These are phyloP conservation scores for Liquidambar formosana DNA, from an alignment of 164 flowering plant species.

Conservation along the genomic window DNA sequence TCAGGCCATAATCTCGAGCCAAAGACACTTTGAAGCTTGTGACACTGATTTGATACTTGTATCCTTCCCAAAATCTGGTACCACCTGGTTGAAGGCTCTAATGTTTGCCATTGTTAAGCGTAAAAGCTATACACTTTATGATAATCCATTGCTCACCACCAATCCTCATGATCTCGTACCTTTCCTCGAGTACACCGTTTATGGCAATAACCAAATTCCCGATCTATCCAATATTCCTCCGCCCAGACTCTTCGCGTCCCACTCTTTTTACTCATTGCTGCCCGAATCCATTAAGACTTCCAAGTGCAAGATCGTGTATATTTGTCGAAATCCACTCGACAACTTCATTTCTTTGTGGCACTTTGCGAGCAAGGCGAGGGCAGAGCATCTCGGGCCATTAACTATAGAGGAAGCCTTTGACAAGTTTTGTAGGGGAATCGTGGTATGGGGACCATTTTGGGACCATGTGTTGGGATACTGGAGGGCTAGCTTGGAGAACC, in stretches of 20 bases:
- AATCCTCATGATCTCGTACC: constrained; percentile 7
- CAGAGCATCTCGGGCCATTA: background rate
- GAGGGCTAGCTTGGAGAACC: background rate
- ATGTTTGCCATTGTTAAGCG: background rate
- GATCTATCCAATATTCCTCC: background rate
- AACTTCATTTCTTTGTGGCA: background rate
- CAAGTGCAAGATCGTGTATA: too few relatives aligned
- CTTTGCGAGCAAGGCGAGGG: background rate
- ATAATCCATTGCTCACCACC: constrained; percentile 1
- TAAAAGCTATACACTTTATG: too few relatives aligned
- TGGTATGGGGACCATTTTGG: background rate
- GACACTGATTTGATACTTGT: background rate
- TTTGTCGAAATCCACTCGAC: background rate
- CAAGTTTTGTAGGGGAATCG: background rate
- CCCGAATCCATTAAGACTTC: too few relatives aligned
- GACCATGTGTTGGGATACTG: constrained; percentile 5
- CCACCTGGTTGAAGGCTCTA: constrained; percentile 2
- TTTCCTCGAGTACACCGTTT: background rate
- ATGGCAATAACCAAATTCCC: background rate
- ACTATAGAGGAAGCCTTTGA: constrained; percentile 3
- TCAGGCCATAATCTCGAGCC: background rate
- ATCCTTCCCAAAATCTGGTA: constrained; percentile 1
- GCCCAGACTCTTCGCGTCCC: background rate
- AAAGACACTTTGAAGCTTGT: background rate
- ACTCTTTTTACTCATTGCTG: too few relatives aligned